Base-by-base conservation (phyloP, 805 yeast genomes). In the Debaryomyces prosopidis region DNA sequence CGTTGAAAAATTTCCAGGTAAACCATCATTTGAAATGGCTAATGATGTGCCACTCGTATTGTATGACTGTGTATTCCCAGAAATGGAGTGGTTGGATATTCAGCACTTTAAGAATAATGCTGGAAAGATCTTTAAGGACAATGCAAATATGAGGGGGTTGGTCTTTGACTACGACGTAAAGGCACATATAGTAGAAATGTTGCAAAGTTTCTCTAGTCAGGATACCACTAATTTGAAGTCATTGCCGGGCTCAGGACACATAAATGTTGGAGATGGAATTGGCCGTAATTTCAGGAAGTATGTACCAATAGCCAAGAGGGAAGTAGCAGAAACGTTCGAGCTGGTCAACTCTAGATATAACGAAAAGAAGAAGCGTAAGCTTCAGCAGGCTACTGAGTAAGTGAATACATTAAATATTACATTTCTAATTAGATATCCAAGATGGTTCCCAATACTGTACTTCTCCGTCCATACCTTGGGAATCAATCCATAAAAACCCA, bases 401-500 rank as follows among this genome's bases (percentile, higher is more conserved):
- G 19, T 31, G 18, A 23, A 20, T 37, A 36, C 2, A 12, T 23
- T 16, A 34, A 6, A 16, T 16, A 17, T 12, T 15, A 16, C 15
- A 35, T 31, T 17, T 5, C 16, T 17, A 45, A 26, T 33, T 47
- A 11, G 66, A 63, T 23, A 85, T 82, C 89, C 89, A 84, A 1
- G 87, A 76, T 0, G 91, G 89, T 49, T 82, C 88, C 92, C 92
- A 87, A 54, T 76, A 87, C 44, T 69, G 69, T 11, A 54, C 57
- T 52, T 79, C 84, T 59, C 63, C 14, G 60, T 63, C 16, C 1
- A 54, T 66, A 42, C 77, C 84, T 40, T 57, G 66, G 5, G 66
- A 65, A 60, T 91, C 98, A 1, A 90, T 68, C 99, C 99, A 92
- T 11, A 92, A 67, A 43, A 89, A 73, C 3, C 98, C 97, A 41